Percentiles rank a stretch among this genome's conserved stretches.
Conservation (phyloP, 305 asterid species). For the Fraxinus xanthoxyloides region DNA sequence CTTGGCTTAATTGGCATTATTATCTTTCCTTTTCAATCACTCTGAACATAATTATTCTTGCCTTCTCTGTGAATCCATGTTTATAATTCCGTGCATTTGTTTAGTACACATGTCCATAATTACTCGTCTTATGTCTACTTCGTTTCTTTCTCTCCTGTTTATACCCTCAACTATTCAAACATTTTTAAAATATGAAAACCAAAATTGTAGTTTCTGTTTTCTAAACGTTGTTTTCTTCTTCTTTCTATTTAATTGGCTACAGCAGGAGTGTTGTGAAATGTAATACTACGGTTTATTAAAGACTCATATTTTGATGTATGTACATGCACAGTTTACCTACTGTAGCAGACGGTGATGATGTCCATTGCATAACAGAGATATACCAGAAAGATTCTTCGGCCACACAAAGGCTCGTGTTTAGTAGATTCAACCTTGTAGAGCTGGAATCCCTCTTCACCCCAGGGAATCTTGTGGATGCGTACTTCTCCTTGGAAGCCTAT, state of each 20-base stretch:
- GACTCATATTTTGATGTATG: slow-evolving; percentile 7
- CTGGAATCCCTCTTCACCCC: slow-evolving; percentile 53
- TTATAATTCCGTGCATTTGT: not conserved
- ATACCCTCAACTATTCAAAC: not conserved
- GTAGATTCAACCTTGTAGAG: slow-evolving; percentile 49
- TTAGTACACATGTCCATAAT: not conserved
- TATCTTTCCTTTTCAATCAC: not conserved
- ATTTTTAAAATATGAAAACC: not conserved
- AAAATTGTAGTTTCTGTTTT: not conserved
- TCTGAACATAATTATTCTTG: not conserved
- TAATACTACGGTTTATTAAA: not conserved
- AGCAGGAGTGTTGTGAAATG: not conserved
- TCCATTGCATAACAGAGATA: slow-evolving; percentile 66
- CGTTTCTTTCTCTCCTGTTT: not conserved
- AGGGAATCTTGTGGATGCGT: slow-evolving; percentile 65
- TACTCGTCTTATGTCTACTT: not conserved
- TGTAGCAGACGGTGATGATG: slow-evolving; percentile 46
- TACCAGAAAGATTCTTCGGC: slow-evolving; percentile 56
- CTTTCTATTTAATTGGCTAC: not conserved
- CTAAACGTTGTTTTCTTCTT: not conserved
- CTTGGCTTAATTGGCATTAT: not conserved
- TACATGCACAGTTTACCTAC: slow-evolving; percentile 62
- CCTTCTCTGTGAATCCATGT: not conserved
- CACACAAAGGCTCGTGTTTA: slow-evolving; percentile 52
- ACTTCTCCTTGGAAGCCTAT: slow-evolving; percentile 61